Evolutionary conservation across 495 filamentous ascomycete species (phyloP).

Genomic region (Hypoxylon lenormandii): DNA sequence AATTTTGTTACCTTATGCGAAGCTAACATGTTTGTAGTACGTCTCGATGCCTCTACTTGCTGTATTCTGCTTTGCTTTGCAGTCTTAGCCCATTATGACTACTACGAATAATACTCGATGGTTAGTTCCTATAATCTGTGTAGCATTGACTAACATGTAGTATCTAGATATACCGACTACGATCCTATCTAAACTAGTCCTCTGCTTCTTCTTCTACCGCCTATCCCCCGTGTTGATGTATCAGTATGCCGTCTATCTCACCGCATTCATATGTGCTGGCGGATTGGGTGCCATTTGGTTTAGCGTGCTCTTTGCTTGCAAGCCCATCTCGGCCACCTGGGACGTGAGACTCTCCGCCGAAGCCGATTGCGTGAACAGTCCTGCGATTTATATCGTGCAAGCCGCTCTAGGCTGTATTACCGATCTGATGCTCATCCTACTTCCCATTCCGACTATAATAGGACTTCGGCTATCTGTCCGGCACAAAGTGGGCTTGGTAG

Average conservation of each 20-base stretch:
- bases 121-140: too few species aligned
- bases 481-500: conserved; percentile 31
- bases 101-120: too few species aligned
- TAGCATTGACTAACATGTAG: too few species aligned
- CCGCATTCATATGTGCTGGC: conserved; percentile 27
- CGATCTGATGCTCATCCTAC: conserved; percentile 52
- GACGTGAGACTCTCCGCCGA: conserved; percentile 42
- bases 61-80: too few species aligned
- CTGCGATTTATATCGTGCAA: conserved; percentile 52
- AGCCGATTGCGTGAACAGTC: conserved; percentile 47
- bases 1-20: background rate
- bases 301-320: conserved; percentile 56
- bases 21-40: background rate
- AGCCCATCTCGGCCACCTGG: conserved; percentile 52
- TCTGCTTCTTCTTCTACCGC: conserved; percentile 31
- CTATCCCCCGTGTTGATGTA: conserved; percentile 18
- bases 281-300: conserved; percentile 30
- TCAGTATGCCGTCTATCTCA: conserved; percentile 11
- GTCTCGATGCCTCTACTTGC: background rate
- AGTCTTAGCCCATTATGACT: too few species aligned
- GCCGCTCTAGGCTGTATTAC: conserved; percentile 55
- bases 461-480: conserved; percentile 16
- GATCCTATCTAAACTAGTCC: conserved; percentile 31
- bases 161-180: conserved; percentile 9
- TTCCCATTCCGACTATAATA: conserved; percentile 50